A percentile compares a stretch with the other conserved stretches of the same genome.
Evolutionary conservation across 2,329 filamentous ascomycete species (phyloP).

Genomic region (Lachnellula cervina): DNA sequence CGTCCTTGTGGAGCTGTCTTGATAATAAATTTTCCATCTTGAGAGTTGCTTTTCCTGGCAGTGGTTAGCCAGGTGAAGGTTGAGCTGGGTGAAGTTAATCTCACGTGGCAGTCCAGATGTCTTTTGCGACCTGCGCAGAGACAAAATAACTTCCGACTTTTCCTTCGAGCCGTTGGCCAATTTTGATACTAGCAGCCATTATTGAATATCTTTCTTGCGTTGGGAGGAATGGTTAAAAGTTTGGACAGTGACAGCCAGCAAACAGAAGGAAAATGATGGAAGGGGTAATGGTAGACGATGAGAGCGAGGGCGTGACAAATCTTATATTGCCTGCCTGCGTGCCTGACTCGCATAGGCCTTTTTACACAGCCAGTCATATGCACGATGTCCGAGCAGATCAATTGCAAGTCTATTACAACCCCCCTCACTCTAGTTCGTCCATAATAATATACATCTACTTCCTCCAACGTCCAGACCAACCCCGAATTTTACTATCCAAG

Average conservation of each 20-base stretch:
- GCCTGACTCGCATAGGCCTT: no score
- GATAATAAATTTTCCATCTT: constrained; percentile 20
- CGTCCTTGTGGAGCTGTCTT: constrained; percentile 20
- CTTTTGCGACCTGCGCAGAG: constrained; percentile 16
- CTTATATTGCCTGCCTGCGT: no score
- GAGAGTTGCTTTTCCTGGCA: constrained; percentile 18
- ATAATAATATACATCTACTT: no score
- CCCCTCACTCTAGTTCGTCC: no score
- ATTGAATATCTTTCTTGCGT: constrained; percentile 12
- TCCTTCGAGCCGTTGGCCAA: constrained; percentile 22
- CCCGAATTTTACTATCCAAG: no score
- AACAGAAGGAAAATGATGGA: constrained; percentile 7
- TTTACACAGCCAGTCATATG: no score
- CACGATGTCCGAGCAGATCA: no score
- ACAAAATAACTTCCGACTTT: constrained; percentile 22
- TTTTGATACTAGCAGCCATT: constrained; percentile 19
- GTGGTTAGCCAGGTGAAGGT: constrained; percentile 18
- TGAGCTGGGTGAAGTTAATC: constrained; percentile 15
- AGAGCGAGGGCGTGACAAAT: no score
- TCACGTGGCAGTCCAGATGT: constrained; percentile 23
- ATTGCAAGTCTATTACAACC: no score
- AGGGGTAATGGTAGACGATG: constrained; percentile 8
- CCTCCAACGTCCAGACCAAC: no score
- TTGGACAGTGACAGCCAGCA: constrained; percentile 10
- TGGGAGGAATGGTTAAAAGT: constrained; percentile 11